phyloP scores from a whole-genome alignment of 2,329 filamentous ascomycete species.

The Colletotrichum neosansevieriae region DNA sequence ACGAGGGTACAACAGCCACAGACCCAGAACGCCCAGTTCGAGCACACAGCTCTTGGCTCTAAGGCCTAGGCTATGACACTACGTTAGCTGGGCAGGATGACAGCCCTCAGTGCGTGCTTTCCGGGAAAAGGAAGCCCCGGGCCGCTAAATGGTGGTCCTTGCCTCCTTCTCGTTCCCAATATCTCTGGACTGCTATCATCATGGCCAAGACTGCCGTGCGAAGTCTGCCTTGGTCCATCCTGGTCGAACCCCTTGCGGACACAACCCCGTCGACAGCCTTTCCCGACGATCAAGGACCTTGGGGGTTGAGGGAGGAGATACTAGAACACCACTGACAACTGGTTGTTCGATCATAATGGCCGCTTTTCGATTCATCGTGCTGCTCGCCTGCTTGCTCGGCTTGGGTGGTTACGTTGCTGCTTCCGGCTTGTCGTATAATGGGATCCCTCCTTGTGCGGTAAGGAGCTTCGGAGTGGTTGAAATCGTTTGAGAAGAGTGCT shows the following conservation, averaged over 20 bases:
- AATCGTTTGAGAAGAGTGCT: background rate
- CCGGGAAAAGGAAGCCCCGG: background rate
- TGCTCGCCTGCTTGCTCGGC: conserved; percentile 26
- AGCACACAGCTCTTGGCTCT: background rate
- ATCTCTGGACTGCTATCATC: conserved; percentile 1
- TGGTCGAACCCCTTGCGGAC: background rate
- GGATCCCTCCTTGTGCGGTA: conserved; percentile 29
- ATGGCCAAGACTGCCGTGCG: conserved; percentile 1
- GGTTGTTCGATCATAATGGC: conserved; percentile 13
- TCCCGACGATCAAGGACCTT: background rate
- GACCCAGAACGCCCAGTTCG: background rate
- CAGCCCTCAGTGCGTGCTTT: background rate
- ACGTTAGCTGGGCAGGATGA: background rate
- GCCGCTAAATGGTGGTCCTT: background rate
- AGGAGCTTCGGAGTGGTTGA: background rate
- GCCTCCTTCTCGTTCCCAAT: background rate
- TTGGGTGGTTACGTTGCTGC: background rate
- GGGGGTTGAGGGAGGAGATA: conserved; percentile 2
- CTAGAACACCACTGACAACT: background rate
- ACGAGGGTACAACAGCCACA: conserved; percentile 13
- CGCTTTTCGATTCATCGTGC: conserved; percentile 12
- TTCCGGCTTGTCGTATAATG: background rate
- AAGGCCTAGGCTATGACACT: background rate
- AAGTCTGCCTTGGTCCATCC: background rate
- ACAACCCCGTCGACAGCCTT: background rate